Conservation (phyloP, 441 rosid genomes). For the Aleurites moluccanus region DNA sequence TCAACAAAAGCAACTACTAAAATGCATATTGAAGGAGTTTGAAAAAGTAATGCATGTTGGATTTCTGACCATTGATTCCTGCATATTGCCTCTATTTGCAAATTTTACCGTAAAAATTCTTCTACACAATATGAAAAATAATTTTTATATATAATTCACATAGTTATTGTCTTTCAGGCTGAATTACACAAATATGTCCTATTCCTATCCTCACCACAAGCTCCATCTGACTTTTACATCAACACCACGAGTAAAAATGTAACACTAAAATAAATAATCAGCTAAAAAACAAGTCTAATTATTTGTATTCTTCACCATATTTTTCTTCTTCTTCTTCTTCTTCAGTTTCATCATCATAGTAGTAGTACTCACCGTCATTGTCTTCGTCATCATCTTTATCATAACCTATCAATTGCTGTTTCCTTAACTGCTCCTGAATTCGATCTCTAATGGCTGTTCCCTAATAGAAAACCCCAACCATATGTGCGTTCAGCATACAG, state of each 20-base stretch:
- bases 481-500: not conserved
- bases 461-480: slow-evolving; percentile 28
- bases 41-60: too few species aligned
- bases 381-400: slow-evolving; percentile 38
- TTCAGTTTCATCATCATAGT: slow-evolving; percentile 29
- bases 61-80: too few species aligned
- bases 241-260: not conserved
- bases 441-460: slow-evolving; percentile 81
- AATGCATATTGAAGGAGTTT: too few species aligned
- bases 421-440: slow-evolving; percentile 65
- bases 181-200: not conserved
- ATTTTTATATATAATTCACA: too few species aligned
- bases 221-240: not conserved
- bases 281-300: not conserved
- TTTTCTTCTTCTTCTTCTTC: slow-evolving; percentile 32
- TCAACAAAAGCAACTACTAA: too few species aligned
- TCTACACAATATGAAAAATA: too few species aligned
- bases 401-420: slow-evolving; percentile 50
- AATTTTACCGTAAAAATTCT: too few species aligned
- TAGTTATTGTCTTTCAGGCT: too few species aligned
- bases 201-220: not conserved
- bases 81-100: too few species aligned
- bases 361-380: slow-evolving; percentile 29
- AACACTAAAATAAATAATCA: not conserved
- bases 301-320: slow-evolving; percentile 9